Evolutionary conservation across 2,329 filamentous ascomycete genomes (phyloP).

Genomic region (Diatrype stigma): DNA sequence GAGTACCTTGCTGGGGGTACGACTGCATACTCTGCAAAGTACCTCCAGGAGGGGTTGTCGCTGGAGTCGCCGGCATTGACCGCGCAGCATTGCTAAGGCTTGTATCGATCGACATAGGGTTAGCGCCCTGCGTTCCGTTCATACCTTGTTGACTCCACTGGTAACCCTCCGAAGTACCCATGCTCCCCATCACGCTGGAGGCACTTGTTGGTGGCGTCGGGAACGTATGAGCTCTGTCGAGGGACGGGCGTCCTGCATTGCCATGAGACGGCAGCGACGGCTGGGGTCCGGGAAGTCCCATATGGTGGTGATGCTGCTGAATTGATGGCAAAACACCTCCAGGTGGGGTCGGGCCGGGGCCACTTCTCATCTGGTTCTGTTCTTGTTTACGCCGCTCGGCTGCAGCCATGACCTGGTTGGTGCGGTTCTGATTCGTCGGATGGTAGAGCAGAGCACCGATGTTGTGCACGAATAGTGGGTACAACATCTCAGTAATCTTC

Average conservation of each 20-base stretch:
- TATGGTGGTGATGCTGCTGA: constrained; percentile 61
- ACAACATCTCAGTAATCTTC: constrained; percentile 93
- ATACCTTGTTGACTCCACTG: constrained; percentile 69
- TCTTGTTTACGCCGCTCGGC: constrained; percentile 74
- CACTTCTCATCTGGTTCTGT: constrained; percentile 59
- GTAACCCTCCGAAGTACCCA: constrained; percentile 73
- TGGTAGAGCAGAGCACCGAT: constrained; percentile 93
- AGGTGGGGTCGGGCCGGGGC: constrained; percentile 46
- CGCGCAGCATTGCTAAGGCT: constrained; percentile 67
- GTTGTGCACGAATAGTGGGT: constrained; percentile 96
- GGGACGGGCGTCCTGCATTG: constrained; percentile 66
- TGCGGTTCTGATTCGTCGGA: constrained; percentile 79
- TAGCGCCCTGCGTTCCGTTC: constrained; percentile 57
- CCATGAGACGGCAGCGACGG: constrained; percentile 61
- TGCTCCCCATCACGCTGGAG: constrained; percentile 73
- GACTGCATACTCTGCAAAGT: constrained; percentile 73
- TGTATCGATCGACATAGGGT: constrained; percentile 78
- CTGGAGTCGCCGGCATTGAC: constrained; percentile 87
- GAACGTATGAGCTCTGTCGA: constrained; percentile 88
- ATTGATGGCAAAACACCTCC: constrained; percentile 58
- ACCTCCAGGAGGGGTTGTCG: constrained; percentile 80
- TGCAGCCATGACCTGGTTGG: constrained; percentile 82
- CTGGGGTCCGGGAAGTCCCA: constrained; percentile 53
- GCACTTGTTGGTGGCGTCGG: constrained; percentile 90
- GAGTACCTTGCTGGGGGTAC: constrained; percentile 64